phyloP scores from a whole-genome alignment of 1,139 yeast species.

The Taphrina wiesneri region DNA sequence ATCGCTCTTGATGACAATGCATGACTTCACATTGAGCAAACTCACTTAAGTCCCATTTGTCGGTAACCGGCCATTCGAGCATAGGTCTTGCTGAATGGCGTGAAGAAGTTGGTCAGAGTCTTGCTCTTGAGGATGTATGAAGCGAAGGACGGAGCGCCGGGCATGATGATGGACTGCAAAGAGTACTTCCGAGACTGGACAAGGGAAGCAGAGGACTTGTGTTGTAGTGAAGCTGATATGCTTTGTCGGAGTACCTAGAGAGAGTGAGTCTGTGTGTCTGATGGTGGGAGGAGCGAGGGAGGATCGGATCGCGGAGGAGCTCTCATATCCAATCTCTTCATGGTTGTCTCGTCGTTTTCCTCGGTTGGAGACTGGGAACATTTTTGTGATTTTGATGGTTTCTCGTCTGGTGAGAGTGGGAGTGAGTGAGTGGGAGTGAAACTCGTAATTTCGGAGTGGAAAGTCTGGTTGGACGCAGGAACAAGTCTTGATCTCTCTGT shows the following conservation, averaged over 20 bases:
- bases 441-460: background rate
- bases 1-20: no score
- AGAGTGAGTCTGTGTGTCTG: background rate
- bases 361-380: background rate
- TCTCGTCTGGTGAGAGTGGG: no score
- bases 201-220: no score
- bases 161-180: background rate
- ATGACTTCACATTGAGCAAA: background rate
- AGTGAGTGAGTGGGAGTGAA: no score
- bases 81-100: constrained; percentile 35
- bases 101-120: constrained; percentile 28
- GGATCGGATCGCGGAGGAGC: background rate
- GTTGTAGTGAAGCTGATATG: background rate
- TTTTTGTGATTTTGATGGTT: no score
- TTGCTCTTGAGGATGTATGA: constrained; percentile 33
- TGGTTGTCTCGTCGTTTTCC: background rate
- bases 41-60: constrained; percentile 36
- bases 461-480: background rate
- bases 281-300: background rate
- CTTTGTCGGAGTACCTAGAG: background rate
- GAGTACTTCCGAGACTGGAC: background rate
- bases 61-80: constrained; percentile 36
- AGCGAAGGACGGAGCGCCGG: constrained; percentile 35
- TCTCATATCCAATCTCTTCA: background rate
- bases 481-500: background rate